Conservation (phyloP, 139 green algal species). For the Chlorella vulgaris region DNA sequence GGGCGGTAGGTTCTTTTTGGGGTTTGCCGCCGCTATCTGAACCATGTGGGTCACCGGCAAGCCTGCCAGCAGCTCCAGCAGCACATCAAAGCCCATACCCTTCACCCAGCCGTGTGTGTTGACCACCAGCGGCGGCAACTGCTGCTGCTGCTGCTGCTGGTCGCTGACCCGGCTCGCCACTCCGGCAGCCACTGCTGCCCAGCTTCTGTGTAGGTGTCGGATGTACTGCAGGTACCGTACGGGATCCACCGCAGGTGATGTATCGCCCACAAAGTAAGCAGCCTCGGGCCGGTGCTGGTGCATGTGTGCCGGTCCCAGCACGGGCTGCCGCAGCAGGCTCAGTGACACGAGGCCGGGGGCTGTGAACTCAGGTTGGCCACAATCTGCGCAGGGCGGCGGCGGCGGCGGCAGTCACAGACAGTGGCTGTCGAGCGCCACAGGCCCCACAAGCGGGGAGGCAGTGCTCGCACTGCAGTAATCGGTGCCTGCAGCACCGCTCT, state of each 20-base stretch:
- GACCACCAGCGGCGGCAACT: conserved; percentile 70
- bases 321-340: conserved; percentile 52
- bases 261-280: conserved; percentile 70
- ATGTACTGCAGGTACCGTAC: conserved; percentile 63
- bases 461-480: too few relatives aligned
- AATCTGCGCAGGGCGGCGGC: conserved; percentile 51
- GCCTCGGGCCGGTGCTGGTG: conserved; percentile 49
- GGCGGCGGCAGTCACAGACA: too few relatives aligned
- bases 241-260: conserved; percentile 71
- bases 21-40: conserved; percentile 47
- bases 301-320: conserved; percentile 72
- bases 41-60: conserved; percentile 64
- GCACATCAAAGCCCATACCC: conserved; percentile 77
- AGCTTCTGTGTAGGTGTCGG: conserved; percentile 58
- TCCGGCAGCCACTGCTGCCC: background rate
- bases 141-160: conserved; percentile 8
- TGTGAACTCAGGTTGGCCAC: conserved; percentile 89
- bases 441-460: too few relatives aligned
- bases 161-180: background rate
- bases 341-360: conserved; percentile 79
- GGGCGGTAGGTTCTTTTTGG: conserved; percentile 65
- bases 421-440: too few relatives aligned
- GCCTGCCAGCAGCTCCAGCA: conserved; percentile 57
- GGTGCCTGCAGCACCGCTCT: too few relatives aligned
- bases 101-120: conserved; percentile 89